phyloP scores from a whole-genome alignment of 768 basidiomycete genomes.

The Tricholoma saponaceum region DNA sequence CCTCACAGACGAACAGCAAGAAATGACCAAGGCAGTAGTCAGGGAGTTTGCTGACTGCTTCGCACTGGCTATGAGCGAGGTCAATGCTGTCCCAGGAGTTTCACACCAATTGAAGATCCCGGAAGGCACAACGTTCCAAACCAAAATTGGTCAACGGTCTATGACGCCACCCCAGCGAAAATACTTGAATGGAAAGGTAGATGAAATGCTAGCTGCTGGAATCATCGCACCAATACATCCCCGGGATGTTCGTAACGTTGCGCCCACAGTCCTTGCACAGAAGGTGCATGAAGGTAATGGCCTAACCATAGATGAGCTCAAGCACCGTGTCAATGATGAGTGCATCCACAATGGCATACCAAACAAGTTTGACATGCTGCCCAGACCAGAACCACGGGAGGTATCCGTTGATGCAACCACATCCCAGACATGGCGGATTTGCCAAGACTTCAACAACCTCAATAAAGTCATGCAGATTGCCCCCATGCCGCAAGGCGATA shows the following conservation, averaged over 20 bases:
- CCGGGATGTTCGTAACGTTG: conserved; percentile 8
- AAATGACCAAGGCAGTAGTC: background rate
- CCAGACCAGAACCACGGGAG: conserved; percentile 3
- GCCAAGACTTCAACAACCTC: conserved; percentile 33
- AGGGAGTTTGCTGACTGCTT: background rate
- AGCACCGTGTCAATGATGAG: conserved; percentile 29
- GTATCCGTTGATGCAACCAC: background rate
- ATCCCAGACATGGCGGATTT: conserved; percentile 27
- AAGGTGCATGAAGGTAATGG: conserved; percentile 29
- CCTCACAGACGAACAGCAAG: background rate
- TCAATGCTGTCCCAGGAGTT: background rate
- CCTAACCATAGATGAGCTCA: conserved; percentile 27
- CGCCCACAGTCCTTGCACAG: conserved; percentile 28
- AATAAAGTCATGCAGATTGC: conserved; percentile 26
- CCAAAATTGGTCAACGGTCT: conserved; percentile 23
- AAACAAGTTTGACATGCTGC: conserved; percentile 15
- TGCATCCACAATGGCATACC: conserved; percentile 22
- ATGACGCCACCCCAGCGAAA: conserved; percentile 25
- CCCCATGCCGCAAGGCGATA: conserved; percentile 32
- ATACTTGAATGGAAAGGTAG: conserved; percentile 24
- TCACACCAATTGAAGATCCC: conserved; percentile 31
- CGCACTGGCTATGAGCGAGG: background rate
- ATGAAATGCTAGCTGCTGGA: conserved; percentile 30
- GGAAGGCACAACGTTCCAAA: conserved; percentile 20
- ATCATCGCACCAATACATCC: conserved; percentile 26